These are phyloP conservation scores for Ascochyta viciae-villosae DNA, from an alignment of 2,329 filamentous ascomycete species.

Conservation along the genomic window DNA sequence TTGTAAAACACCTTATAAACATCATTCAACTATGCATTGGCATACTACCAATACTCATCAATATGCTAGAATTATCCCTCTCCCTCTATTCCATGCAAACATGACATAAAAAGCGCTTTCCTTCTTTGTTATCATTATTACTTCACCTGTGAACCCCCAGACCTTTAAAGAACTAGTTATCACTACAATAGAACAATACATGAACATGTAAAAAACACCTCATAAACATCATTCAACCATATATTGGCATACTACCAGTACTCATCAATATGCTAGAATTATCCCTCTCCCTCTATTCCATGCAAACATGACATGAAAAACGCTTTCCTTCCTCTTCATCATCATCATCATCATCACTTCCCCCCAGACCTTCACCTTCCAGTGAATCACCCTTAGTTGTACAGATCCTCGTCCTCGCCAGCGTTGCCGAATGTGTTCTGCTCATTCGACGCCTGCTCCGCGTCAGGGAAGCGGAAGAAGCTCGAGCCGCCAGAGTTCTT, in stretches of 20 bases:
- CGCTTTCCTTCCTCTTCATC: slow-evolving; percentile 17
- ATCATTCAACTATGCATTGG: slow-evolving; percentile 3
- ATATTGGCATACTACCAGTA: slow-evolving; percentile 2
- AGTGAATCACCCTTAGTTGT: slow-evolving; percentile 70
- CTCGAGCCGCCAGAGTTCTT: slow-evolving; percentile 95
- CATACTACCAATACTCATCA: slow-evolving; percentile 7
- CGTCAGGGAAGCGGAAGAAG: slow-evolving; percentile 92
- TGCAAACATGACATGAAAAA: slow-evolving; percentile 19
- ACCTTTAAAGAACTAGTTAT: too few species aligned
- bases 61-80: slow-evolving; percentile 25
- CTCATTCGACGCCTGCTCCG: slow-evolving; percentile 55
- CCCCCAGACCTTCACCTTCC: neutral
- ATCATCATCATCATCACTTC: slow-evolving; percentile 21
- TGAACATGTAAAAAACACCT: neutral
- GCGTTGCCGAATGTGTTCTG: slow-evolving; percentile 75
- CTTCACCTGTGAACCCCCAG: too few species aligned
- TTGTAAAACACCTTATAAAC: neutral
- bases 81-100: slow-evolving; percentile 24
- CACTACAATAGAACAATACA: too few species aligned
- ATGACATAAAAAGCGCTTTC: neutral
- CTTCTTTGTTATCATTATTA: too few species aligned
- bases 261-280: slow-evolving; percentile 21
- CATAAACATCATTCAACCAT: slow-evolving; percentile 1
- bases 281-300: slow-evolving; percentile 27
- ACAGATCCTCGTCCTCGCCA: slow-evolving; percentile 95